These are phyloP conservation scores for Penicillium goetzii DNA, from an alignment of 495 filamentous ascomycete genomes.

Conservation along the genomic window DNA sequence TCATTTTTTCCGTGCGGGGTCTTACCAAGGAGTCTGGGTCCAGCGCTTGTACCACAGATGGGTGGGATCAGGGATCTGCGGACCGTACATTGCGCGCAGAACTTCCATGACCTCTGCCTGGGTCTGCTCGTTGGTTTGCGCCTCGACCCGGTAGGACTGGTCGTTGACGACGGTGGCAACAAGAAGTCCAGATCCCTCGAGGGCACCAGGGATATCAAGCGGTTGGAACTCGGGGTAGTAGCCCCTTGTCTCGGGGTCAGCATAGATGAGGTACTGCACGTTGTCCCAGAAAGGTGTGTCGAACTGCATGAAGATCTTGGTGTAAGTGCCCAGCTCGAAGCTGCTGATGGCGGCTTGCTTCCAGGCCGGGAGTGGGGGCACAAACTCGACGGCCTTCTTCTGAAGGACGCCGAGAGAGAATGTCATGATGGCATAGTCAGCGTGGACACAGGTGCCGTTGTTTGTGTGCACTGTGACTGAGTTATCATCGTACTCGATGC, in stretches of 20 bases:
- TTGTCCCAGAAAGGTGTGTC: slow-evolving; percentile 70
- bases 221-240: slow-evolving; percentile 77
- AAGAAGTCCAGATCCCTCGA: too few species aligned
- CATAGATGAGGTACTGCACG: slow-evolving; percentile 73
- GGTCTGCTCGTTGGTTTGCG: slow-evolving; percentile 64
- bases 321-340: slow-evolving; percentile 77
- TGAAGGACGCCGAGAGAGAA: slow-evolving; percentile 75
- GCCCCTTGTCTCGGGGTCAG: slow-evolving; percentile 62
- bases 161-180: slow-evolving; percentile 58
- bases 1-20: too few species aligned
- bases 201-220: slow-evolving; percentile 54
- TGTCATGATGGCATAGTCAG: slow-evolving; percentile 61
- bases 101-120: slow-evolving; percentile 64
- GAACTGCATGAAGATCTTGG: slow-evolving; percentile 79
- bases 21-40: too few species aligned
- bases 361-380: slow-evolving; percentile 66
- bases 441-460: slow-evolving; percentile 63
- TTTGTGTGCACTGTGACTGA: slow-evolving; percentile 62
- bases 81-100: slow-evolving; percentile 65
- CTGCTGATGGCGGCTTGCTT: slow-evolving; percentile 67
- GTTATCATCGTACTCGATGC: slow-evolving; percentile 56
- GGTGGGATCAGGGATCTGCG: slow-evolving; percentile 63
- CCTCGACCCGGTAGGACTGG: slow-evolving; percentile 65
- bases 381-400: slow-evolving; percentile 63
- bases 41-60: too few species aligned